phyloP scores from a whole-genome alignment of 345 rosid species.

The Lepidium africanum region DNA sequence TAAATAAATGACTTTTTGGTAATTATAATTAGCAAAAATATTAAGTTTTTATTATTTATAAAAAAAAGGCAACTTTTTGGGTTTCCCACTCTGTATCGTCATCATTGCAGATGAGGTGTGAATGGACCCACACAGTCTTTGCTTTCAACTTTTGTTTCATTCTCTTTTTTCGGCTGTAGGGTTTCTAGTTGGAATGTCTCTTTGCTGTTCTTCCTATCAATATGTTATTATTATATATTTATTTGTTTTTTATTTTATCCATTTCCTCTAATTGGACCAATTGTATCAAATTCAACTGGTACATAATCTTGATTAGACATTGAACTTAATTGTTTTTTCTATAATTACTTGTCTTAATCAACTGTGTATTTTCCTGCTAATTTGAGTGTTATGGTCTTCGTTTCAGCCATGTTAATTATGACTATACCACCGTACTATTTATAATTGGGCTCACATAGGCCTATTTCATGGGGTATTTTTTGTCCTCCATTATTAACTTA shows the following conservation, averaged over 20 bases:
- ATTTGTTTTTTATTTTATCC: not conserved
- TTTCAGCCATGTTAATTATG: not conserved
- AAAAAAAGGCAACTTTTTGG: constrained; percentile 6
- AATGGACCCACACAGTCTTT: constrained; percentile 19
- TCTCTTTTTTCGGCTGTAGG: constrained; percentile 21
- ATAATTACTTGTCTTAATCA: not conserved
- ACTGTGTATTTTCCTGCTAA: not conserved
- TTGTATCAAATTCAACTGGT: not conserved
- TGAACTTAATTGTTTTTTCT: not conserved
- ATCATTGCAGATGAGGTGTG: constrained; percentile 37
- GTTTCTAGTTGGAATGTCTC: constrained; percentile 25
- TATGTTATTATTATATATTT: not conserved
- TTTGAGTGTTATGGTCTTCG: not conserved
- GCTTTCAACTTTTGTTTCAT: constrained; percentile 28
- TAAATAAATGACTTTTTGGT: constrained; percentile 14
- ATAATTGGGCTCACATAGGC: not conserved
- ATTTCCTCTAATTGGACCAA: not conserved
- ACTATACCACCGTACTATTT: not conserved
- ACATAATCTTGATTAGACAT: not conserved
- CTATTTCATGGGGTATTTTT: not conserved
- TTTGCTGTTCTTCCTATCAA: constrained; percentile 24
- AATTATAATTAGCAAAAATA: constrained; percentile 6
- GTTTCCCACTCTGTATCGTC: constrained; percentile 29
- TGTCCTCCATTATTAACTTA: not conserved
- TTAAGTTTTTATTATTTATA: not conserved